Evolutionary conservation across 225 moss, liverwort and hornwort genomes (phyloP).

Genomic region (Pleurozium schreberi): DNA sequence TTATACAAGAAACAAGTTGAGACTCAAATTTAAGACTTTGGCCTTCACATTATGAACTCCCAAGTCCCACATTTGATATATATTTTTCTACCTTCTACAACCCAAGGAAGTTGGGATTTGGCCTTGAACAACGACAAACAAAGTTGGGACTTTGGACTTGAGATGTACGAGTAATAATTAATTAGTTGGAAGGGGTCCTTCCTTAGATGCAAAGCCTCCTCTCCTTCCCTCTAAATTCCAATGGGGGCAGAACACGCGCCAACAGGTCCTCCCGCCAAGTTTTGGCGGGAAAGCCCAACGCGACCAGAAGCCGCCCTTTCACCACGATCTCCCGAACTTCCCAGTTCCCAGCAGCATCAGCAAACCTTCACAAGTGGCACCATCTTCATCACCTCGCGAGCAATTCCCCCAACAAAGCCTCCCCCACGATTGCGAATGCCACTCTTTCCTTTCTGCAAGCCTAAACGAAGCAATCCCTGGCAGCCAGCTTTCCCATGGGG

Average conservation of each 20-base stretch:
- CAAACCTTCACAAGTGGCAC: not conserved
- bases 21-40: not conserved
- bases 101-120: not conserved
- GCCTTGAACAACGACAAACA: fast-evolving
- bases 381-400: not conserved
- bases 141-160: too few relatives aligned
- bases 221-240: not conserved
- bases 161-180: too few relatives aligned
- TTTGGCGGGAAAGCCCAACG: not conserved
- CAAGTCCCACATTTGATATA: not conserved
- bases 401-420: not conserved
- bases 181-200: too few relatives aligned
- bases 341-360: not conserved
- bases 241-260: too few relatives aligned
- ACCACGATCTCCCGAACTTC: not conserved
- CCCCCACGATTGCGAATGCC: not conserved
- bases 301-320: too few relatives aligned
- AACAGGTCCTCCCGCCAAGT: not conserved
- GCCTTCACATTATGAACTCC: not conserved
- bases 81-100: too few relatives aligned
- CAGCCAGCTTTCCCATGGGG: not conserved
- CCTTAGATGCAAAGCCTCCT: not conserved
- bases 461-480: not conserved
- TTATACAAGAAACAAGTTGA: not conserved
- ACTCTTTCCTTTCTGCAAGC: not conserved